These are phyloP conservation scores for Actinidia polygama DNA, from an alignment of 179 eudicot genomes.

Conservation along the genomic window DNA sequence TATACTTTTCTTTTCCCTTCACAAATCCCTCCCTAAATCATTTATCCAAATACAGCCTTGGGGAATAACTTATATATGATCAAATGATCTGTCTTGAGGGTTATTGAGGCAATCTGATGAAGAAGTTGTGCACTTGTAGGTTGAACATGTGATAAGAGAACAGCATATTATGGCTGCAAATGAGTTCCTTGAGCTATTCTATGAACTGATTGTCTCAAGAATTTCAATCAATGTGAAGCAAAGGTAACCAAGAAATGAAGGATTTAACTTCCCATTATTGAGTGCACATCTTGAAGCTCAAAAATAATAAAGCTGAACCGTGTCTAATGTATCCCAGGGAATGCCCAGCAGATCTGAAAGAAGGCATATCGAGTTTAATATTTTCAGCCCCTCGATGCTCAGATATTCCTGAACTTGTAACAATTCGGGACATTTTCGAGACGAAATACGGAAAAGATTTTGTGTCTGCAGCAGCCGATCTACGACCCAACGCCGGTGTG, in stretches of 20 bases:
- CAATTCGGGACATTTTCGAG: slow-evolving; percentile 78
- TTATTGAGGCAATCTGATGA: not conserved
- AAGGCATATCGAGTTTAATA: slow-evolving; percentile 86
- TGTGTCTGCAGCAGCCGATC: slow-evolving; percentile 88
- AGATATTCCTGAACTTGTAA: slow-evolving; percentile 79
- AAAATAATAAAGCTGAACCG: not conserved
- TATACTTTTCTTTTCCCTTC: no score
- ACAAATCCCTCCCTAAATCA: no score
- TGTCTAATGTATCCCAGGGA: slow-evolving; percentile 46
- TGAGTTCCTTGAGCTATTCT: slow-evolving; percentile 90
- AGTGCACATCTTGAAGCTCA: not conserved
- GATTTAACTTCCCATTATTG: not conserved
- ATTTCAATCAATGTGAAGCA: slow-evolving; percentile 80
- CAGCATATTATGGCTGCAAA: slow-evolving; percentile 96
- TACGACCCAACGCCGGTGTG: slow-evolving; percentile 89
- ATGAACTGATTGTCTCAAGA: slow-evolving; percentile 77
- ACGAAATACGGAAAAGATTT: slow-evolving; percentile 95
- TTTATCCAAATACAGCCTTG: no score
- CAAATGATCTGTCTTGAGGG: no score
- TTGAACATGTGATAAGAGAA: slow-evolving; percentile 96
- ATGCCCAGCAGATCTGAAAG: slow-evolving; percentile 86
- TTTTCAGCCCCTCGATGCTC: slow-evolving; percentile 96
- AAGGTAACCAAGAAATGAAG: slow-evolving; percentile 43
- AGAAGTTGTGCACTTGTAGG: slow-evolving; percentile 42
- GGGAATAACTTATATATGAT: no score